A percentile compares a stretch with the other conserved stretches of the same genome.
phyloP scores from a whole-genome alignment of 495 filamentous ascomycete genomes.

The Durotheca rogersii region DNA sequence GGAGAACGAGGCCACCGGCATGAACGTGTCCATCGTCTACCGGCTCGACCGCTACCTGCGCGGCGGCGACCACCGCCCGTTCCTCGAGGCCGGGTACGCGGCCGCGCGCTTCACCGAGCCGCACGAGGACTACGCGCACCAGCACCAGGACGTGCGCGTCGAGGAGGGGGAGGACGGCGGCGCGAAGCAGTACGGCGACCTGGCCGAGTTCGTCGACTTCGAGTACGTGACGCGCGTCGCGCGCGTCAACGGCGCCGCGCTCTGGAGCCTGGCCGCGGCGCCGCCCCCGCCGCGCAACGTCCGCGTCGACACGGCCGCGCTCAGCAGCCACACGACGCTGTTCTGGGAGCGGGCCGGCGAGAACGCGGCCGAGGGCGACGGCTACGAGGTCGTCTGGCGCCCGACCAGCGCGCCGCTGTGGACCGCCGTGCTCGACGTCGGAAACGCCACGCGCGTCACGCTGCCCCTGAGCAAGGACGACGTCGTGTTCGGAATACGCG shows the following conservation, averaged over 20 bases:
- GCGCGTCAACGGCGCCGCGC: slow-evolving; percentile 49
- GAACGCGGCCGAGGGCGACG: slow-evolving; percentile 25
- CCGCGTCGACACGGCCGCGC: slow-evolving; percentile 42
- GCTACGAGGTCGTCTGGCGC: slow-evolving; percentile 56
- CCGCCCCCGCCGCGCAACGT: slow-evolving; percentile 49
- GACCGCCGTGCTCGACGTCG: slow-evolving; percentile 46
- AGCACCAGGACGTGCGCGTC: slow-evolving; percentile 54
- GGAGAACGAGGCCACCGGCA: slow-evolving; percentile 46
- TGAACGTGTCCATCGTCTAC: slow-evolving; percentile 51
- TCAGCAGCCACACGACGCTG: slow-evolving; percentile 49
- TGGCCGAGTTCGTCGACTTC: slow-evolving; percentile 54
- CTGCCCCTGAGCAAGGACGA: slow-evolving; percentile 54
- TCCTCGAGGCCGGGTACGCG: slow-evolving; percentile 50
- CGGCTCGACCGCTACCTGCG: slow-evolving; percentile 54
- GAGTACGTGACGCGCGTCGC: slow-evolving; percentile 53
- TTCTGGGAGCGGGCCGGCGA: slow-evolving; percentile 39
- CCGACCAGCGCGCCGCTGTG: slow-evolving; percentile 47
- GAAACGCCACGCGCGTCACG: slow-evolving; percentile 39
- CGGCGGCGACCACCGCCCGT: slow-evolving; percentile 55
- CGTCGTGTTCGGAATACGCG: slow-evolving; percentile 52
- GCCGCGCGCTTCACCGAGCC: slow-evolving; percentile 57
- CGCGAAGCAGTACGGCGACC: slow-evolving; percentile 53
- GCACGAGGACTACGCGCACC: slow-evolving; percentile 53
- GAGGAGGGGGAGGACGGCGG: no score
- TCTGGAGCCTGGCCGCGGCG: slow-evolving; percentile 51